A percentile compares a stretch with the other conserved stretches of the same genome.
phyloP scores from a whole-genome alignment of 176 grass and related monocot genomes.

The Oryza meridionalis region DNA sequence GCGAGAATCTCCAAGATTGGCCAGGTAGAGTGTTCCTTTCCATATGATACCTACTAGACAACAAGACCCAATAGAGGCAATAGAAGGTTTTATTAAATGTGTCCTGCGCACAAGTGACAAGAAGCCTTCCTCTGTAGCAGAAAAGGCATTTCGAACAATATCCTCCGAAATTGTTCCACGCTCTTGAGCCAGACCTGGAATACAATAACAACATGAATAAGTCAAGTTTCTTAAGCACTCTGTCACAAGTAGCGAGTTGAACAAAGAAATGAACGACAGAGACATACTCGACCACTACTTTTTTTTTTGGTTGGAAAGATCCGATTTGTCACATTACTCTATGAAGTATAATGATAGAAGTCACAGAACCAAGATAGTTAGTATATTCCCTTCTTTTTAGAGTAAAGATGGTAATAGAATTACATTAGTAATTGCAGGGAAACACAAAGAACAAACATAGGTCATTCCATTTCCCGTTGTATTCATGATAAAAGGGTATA shows the following conservation, averaged over 20 bases:
- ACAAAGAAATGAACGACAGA: background rate
- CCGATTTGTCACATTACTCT: background rate
- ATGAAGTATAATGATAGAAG: background rate
- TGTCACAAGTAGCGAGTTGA: background rate
- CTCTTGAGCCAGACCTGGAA: slow-evolving; percentile 75
- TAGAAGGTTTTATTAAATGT: slow-evolving; percentile 83
- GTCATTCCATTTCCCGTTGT: background rate
- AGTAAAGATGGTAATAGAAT: background rate
- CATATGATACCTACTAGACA: slow-evolving; percentile 90
- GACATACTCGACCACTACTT: background rate
- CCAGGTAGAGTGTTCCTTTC: slow-evolving; percentile 83
- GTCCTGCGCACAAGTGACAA: slow-evolving; percentile 85
- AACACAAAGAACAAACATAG: background rate
- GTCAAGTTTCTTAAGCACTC: background rate
- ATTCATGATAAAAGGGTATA: background rate
- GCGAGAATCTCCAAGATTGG: slow-evolving; percentile 92
- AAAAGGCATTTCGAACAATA: slow-evolving; percentile 82
- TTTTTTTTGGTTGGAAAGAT: background rate
- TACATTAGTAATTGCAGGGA: background rate
- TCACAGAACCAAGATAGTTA: background rate
- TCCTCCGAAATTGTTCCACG: slow-evolving; percentile 81
- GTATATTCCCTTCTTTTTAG: background rate
- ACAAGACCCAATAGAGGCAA: slow-evolving; percentile 88
- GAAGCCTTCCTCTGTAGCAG: slow-evolving; percentile 92
- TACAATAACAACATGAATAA: background rate